phyloP scores from a whole-genome alignment of 2,329 filamentous ascomycete species.

The Botryotinia convoluta region DNA sequence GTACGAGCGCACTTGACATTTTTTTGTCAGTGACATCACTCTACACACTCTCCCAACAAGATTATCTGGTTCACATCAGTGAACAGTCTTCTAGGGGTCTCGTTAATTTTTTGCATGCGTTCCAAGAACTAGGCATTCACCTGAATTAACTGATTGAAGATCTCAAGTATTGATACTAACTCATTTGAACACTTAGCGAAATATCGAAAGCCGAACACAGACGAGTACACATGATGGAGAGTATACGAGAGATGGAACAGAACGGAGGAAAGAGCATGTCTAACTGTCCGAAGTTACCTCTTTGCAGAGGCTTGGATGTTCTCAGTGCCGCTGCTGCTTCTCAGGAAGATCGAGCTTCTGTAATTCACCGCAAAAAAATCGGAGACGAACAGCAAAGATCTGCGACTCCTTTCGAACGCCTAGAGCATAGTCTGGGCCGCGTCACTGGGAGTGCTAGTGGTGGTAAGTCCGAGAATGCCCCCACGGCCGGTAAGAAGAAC shows the following conservation, averaged over 20 bases:
- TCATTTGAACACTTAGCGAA: background rate
- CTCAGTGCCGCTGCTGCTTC: background rate
- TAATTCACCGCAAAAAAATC: background rate
- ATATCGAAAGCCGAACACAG: background rate
- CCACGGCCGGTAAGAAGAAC: background rate
- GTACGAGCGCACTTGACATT: background rate
- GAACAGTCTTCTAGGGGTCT: background rate
- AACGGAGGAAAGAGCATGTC: background rate
- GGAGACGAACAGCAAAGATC: too few species aligned
- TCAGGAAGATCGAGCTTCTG: background rate
- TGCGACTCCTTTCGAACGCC: background rate
- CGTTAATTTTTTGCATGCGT: background rate
- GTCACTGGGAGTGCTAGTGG: fast-evolving
- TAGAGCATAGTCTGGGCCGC: background rate
- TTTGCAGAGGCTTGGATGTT: background rate
- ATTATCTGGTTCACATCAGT: background rate
- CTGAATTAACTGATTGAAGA: background rate
- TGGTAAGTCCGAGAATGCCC: background rate
- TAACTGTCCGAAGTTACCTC: background rate
- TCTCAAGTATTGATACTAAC: background rate
- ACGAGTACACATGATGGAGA: background rate
- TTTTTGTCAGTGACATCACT: background rate
- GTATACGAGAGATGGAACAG: background rate
- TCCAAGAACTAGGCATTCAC: background rate
- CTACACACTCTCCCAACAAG: background rate